These are phyloP conservation scores for Sorghum bicolor DNA, from an alignment of 176 grass and related monocot genomes.

Conservation along the genomic window DNA sequence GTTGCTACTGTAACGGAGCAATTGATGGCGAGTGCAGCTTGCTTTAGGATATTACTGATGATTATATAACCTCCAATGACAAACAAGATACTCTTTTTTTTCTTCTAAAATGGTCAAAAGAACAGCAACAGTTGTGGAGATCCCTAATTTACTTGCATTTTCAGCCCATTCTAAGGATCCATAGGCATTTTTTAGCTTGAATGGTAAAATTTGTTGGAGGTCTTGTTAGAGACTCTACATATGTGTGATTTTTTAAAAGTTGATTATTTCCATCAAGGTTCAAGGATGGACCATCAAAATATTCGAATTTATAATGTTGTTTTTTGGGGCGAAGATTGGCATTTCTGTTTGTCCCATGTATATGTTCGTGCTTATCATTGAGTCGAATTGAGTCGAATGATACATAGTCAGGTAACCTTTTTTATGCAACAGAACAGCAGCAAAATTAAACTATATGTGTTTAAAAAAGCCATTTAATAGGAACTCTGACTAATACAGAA, in stretches of 20 bases:
- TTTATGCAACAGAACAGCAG: background rate
- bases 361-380: background rate
- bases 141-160: background rate
- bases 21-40: background rate
- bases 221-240: background rate
- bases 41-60: background rate
- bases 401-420: background rate
- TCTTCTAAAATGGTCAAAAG: background rate
- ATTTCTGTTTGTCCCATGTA: background rate
- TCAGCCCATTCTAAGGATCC: background rate
- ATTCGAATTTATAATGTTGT: no score
- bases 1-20: background rate
- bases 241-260: background rate
- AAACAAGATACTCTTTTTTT: background rate
- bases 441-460: background rate
- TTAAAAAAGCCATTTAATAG: background rate
- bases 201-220: background rate
- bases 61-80: background rate
- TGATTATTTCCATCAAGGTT: constrained; percentile 2
- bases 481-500: background rate
- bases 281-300: constrained; percentile 1
- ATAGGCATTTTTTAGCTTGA: background rate
- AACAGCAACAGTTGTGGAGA: background rate
- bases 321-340: background rate
- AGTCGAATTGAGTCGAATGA: constrained; percentile 15